Evolutionary conservation across 768 basidiomycete genomes (phyloP).

Genomic region (Russula dissimulans): DNA sequence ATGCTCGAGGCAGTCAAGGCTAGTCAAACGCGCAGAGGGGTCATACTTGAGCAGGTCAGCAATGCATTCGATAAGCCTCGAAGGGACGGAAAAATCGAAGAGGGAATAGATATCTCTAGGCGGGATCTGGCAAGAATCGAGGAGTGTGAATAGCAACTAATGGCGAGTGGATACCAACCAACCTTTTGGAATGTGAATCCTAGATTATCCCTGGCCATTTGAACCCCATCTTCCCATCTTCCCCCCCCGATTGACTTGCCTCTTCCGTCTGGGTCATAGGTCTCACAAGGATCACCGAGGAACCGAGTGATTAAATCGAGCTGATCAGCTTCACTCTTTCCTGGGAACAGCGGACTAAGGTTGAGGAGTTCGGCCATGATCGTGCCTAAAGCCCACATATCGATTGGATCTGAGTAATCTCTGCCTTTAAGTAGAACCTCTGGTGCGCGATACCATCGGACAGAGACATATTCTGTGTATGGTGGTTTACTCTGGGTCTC

Average conservation of each 20-base stretch:
- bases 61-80: conserved; percentile 84
- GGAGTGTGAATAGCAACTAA: not conserved
- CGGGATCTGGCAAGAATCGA: conserved; percentile 35
- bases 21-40: conserved; percentile 77
- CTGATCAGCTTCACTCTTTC: conserved; percentile 87
- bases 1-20: conserved; percentile 80
- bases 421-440: conserved; percentile 87
- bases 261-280: conserved; percentile 56
- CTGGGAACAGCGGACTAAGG: conserved; percentile 91
- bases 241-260: conserved; percentile 77
- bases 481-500: conserved; percentile 84
- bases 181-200: conserved; percentile 91
- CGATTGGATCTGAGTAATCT: conserved; percentile 94
- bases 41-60: conserved; percentile 88
- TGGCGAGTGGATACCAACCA: conserved; percentile 22
- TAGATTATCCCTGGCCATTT: conserved; percentile 67
- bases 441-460: conserved; percentile 99
- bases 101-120: conserved; percentile 62
- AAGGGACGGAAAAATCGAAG: conserved; percentile 72
- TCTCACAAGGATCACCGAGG: conserved; percentile 80
- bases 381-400: conserved; percentile 99
- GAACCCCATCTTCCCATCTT: conserved; percentile 74
- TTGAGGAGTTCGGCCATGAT: conserved; percentile 97
- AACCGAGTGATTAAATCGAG: conserved; percentile 83
- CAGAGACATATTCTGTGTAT: conserved; percentile 98